These are phyloP conservation scores for Cryphonectria radicalis DNA, from an alignment of 2,329 filamentous ascomycete species.

Conservation along the genomic window DNA sequence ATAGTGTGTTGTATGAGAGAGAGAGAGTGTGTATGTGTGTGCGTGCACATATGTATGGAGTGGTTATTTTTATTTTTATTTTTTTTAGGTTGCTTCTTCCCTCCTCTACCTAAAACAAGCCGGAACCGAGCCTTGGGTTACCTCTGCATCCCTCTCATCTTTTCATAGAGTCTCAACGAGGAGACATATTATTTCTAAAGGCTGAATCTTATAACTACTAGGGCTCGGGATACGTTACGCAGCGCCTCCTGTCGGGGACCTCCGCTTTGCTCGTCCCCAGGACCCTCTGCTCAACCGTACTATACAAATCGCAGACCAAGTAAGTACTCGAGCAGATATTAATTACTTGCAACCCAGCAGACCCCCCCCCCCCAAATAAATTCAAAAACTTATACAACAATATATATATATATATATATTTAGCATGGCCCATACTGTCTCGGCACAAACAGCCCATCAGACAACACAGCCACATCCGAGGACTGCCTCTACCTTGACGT, in stretches of 20 bases:
- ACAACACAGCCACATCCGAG: constrained; percentile 49
- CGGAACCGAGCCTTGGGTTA: not conserved
- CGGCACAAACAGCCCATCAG: constrained; percentile 34
- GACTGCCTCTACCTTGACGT: constrained; percentile 74
- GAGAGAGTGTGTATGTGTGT: too few relatives aligned
- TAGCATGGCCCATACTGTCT: constrained; percentile 38
- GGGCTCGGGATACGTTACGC: constrained; percentile 74
- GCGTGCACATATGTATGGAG: not conserved
- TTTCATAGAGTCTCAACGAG: not conserved
- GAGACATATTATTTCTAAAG: not conserved
- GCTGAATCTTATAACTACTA: not conserved
- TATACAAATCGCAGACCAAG: constrained; percentile 56
- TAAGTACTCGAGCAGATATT: constrained; percentile 33
- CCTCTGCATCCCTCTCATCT: not conserved
- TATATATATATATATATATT: not conserved
- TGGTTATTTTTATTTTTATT: too few relatives aligned
- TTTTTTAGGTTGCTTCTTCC: not conserved
- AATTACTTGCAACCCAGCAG: too few relatives aligned
- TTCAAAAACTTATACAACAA: not conserved
- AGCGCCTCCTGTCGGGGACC: constrained; percentile 64
- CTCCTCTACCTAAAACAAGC: not conserved
- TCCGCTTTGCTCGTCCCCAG: constrained; percentile 69
- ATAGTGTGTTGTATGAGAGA: too few relatives aligned
- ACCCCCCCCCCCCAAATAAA: too few relatives aligned
- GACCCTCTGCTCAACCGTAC: constrained; percentile 56